Evolutionary conservation across 2,329 filamentous ascomycete genomes (phyloP), one percentile per base, ranked within the genome.

Genomic region (Aureobasidium sp.): DNA sequence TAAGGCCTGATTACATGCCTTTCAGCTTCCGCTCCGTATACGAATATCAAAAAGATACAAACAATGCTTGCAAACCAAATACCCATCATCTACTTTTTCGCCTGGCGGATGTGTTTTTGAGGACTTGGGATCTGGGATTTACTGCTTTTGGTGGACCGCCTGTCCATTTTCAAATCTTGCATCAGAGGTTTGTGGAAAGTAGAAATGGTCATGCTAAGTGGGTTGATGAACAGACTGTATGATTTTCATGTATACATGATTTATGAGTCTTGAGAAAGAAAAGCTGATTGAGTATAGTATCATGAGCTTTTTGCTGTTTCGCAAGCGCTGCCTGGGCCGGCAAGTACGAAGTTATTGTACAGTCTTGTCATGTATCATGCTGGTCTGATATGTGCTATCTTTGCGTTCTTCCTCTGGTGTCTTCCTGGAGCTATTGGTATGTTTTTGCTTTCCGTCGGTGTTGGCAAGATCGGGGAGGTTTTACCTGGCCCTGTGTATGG

Each of bases 251-350:
- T 1, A 2, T 21, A 16, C 5, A 21, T 4, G 8, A 34, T 21
- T 21, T 21, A 21, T 21, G 13, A 4, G 15, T 5, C 37, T 29
- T 49, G 36, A 25, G 10, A 21, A 8, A 29, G 2, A n/a, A 11
- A n/a, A 10, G 9, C 32, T 39, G 25, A 29, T n/a, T 10, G 15
- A 3, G 27, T 27, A 2, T 5, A 87, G 84, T 90, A 86, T 71
- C 85, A 88, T 70, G 87, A 90, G 68, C 78, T 90, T 0, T 90
- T 91, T 71, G 86, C 84, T 30, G 74, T 90, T 49, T 83, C 81
- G 21, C 87, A 90, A 73, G 84, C 84, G 1, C 76, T 90, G 2
- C 85, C 84, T 0, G 87, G 87, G 0, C 88, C 87, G 0, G 87
- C 67, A 0, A 87, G 83, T 65, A 90, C 87, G 1, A 90, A 90